phyloP scores from a whole-genome alignment of 2,329 filamentous ascomycete genomes.

The Zelopaecilomyces penicillatus region DNA sequence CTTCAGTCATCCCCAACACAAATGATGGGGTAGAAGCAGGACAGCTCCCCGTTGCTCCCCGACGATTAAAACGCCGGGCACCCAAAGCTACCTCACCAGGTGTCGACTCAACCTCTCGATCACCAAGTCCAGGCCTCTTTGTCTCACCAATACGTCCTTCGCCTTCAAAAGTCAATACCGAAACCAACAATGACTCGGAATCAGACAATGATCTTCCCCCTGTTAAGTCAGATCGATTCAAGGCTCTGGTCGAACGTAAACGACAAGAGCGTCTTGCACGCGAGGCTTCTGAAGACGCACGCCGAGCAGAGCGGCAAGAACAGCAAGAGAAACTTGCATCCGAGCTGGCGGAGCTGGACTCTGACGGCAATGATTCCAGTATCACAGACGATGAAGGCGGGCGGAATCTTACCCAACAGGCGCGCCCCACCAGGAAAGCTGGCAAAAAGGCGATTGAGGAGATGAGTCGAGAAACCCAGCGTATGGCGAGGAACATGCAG shows the following conservation, averaged over 20 bases:
- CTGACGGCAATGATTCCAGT: constrained; percentile 37
- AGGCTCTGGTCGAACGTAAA: constrained; percentile 66
- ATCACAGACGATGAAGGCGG: constrained; percentile 55
- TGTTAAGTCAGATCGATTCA: constrained; percentile 51
- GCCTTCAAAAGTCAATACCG: constrained; percentile 16
- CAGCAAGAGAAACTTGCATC: constrained; percentile 26
- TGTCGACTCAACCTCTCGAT: constrained; percentile 15
- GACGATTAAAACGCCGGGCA: constrained; percentile 30
- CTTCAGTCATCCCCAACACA: constrained; percentile 21
- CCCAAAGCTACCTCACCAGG: constrained; percentile 24
- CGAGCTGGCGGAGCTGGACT: constrained; percentile 26
- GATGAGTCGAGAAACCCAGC: constrained; percentile 90
- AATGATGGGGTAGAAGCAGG: constrained; percentile 31
- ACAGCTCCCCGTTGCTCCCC: constrained; percentile 31
- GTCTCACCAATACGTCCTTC: constrained; percentile 40
- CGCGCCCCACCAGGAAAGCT: constrained; percentile 69
- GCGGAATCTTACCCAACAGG: constrained; percentile 58
- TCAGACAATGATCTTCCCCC: constrained; percentile 41
- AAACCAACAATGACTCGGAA: constrained; percentile 25
- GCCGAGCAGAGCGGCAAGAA: constrained; percentile 35
- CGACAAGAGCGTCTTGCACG: constrained; percentile 60
- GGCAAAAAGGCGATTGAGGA: constrained; percentile 93
- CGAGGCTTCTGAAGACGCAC: constrained; percentile 50
- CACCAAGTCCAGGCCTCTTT: constrained; percentile 41
- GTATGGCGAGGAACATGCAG: constrained; percentile 83